Percentiles rank a stretch among this genome's conserved stretches.
Conservation (phyloP, 176 grass and related monocot genomes). For the Carex scoparia region DNA sequence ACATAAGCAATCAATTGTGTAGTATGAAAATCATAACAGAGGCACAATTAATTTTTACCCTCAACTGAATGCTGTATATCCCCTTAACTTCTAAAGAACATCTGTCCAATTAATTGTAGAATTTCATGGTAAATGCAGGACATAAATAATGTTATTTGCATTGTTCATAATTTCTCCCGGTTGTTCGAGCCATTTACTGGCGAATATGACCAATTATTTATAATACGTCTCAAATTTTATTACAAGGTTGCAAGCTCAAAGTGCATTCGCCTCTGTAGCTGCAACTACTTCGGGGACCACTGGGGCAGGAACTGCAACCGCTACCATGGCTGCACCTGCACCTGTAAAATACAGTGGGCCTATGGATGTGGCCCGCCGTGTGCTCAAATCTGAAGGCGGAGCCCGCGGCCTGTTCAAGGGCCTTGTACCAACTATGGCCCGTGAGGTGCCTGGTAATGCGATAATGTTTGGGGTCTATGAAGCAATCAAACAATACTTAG, state of each 20-base stretch:
- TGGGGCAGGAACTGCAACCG: constrained; percentile 13
- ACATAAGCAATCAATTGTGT: neutral
- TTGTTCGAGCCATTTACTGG: neutral
- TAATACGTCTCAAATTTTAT: constrained; percentile 17
- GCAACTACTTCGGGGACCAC: neutral
- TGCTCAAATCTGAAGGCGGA: constrained; percentile 56
- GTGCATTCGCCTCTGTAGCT: constrained; percentile 33
- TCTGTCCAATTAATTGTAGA: neutral
- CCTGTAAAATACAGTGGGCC: constrained; percentile 68
- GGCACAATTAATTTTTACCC: neutral
- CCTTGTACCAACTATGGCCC: constrained; percentile 50
- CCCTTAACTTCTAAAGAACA: neutral
- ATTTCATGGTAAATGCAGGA: constrained; percentile 5
- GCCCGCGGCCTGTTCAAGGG: constrained; percentile 58
- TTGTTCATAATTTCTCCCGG: neutral
- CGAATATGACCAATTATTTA: neutral
- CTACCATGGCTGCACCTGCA: constrained; percentile 9
- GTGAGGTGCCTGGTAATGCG: constrained; percentile 77
- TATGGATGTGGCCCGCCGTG: constrained; percentile 67
- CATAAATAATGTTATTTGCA: neutral
- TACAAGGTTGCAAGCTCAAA: constrained; percentile 75
- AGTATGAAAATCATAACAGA: neutral
- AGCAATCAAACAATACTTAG: constrained; percentile 45
- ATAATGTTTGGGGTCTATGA: constrained; percentile 81
- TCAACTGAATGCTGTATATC: neutral